These are phyloP conservation scores for Hypoxylon sp. DNA, from an alignment of 2,329 filamentous ascomycete species.

Conservation along the genomic window DNA sequence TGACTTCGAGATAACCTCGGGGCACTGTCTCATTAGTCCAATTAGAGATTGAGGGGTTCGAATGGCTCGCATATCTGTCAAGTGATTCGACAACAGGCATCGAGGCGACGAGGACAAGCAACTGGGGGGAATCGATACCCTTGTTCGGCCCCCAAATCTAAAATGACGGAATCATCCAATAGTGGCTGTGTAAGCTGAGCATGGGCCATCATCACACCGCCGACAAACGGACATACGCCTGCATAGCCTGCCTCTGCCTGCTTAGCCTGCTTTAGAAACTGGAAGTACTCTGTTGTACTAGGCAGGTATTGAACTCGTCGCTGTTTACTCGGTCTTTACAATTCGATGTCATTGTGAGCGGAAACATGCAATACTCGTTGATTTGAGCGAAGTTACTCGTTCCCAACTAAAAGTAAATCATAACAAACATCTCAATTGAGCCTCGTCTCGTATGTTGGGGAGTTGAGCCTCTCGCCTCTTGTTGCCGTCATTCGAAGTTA, in stretches of 20 bases:
- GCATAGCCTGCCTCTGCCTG: constrained; percentile 1
- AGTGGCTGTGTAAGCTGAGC: constrained; percentile 42
- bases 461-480: constrained; percentile 14
- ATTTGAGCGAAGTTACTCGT: neutral
- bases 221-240: constrained; percentile 27
- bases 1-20: constrained; percentile 19
- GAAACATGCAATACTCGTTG: neutral
- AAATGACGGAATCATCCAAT: constrained; percentile 14
- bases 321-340: constrained; percentile 6
- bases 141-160: constrained; percentile 29
- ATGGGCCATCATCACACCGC: constrained; percentile 23
- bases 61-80: constrained; percentile 34
- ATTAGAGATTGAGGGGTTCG: constrained; percentile 20
- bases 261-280: constrained; percentile 16
- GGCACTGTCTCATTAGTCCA: constrained; percentile 32
- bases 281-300: constrained; percentile 19
- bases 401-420: neutral
- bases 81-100: constrained; percentile 38
- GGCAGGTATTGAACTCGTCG: constrained; percentile 13
- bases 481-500: constrained; percentile 3
- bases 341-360: neutral
- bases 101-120: constrained; percentile 22
- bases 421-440: constrained; percentile 4
- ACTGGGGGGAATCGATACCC: constrained; percentile 11
- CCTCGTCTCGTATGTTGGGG: constrained; percentile 1